phyloP scores from a whole-genome alignment of 2,329 filamentous ascomycete species.

The Rutstroemia sp. region DNA sequence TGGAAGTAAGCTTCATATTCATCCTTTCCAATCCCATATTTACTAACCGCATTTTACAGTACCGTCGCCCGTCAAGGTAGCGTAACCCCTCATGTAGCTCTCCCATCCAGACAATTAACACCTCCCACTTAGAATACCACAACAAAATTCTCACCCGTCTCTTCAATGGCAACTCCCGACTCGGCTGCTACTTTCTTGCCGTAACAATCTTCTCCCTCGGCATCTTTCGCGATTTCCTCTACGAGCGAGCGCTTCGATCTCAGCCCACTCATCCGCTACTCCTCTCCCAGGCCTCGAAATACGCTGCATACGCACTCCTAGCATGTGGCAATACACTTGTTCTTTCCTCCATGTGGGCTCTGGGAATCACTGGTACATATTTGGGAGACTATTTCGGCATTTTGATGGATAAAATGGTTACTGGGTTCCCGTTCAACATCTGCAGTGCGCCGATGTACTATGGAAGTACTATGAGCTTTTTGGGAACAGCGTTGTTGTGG shows the following conservation, averaged over 20 bases:
- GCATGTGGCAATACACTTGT: conserved; percentile 76
- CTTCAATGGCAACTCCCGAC: conserved; percentile 68
- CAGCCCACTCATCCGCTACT: conserved; percentile 71
- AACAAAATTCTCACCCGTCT: conserved; percentile 83
- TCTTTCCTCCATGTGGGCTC: conserved; percentile 78
- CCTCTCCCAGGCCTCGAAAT: conserved; percentile 48
- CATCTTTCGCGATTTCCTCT: conserved; percentile 79
- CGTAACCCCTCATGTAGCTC: conserved; percentile 15
- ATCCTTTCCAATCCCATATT: neutral
- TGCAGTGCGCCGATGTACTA: conserved; percentile 93
- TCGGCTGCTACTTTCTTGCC: conserved; percentile 86
- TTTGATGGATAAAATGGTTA: conserved; percentile 90
- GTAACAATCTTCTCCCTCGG: conserved; percentile 86
- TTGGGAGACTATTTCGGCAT: conserved; percentile 98
- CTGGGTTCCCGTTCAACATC: conserved; percentile 91
- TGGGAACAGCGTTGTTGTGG: conserved; percentile 77
- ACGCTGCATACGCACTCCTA: conserved; percentile 65
- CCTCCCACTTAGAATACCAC: conserved; percentile 64
- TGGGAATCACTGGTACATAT: conserved; percentile 93
- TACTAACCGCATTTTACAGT: conserved; percentile 37
- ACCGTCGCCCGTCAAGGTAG: conserved; percentile 77
- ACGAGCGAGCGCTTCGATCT: conserved; percentile 72
- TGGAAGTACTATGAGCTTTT: conserved; percentile 85
- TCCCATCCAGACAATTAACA: conserved; percentile 12
- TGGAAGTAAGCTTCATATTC: conserved; percentile 73